Evolutionary conservation across 805 yeast genomes (phyloP).

Genomic region (Kregervanrija delftensis): DNA sequence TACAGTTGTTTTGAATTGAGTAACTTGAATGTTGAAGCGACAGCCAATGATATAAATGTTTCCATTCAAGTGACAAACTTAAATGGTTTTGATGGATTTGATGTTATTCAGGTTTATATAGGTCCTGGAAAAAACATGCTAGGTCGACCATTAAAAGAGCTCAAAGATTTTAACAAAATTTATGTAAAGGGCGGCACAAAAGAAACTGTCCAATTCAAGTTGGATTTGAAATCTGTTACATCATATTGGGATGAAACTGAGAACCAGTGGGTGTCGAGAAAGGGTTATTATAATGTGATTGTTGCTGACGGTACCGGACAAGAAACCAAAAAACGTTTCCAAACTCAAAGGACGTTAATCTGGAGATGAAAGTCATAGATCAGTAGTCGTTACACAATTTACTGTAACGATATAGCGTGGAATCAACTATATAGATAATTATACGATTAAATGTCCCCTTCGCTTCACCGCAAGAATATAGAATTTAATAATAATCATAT

Average conservation of each 20-base stretch:
- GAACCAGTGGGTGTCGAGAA: slow-evolving; percentile 44
- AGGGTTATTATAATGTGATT: slow-evolving; percentile 42
- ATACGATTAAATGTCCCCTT: no score
- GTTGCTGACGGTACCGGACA: slow-evolving; percentile 30
- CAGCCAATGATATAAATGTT: slow-evolving; percentile 28
- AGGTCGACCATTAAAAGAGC: slow-evolving; percentile 49
- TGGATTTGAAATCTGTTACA: slow-evolving; percentile 42
- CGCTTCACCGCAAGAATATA: no score
- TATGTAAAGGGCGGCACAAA: slow-evolving; percentile 38
- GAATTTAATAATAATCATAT: no score
- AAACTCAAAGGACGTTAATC: no score
- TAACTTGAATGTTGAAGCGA: no score
- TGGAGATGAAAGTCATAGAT: no score
- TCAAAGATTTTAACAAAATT: slow-evolving; percentile 52
- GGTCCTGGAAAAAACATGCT: slow-evolving; percentile 23
- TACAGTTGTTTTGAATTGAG: slow-evolving; percentile 42
- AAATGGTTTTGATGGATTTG: slow-evolving; percentile 44
- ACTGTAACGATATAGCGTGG: no score
- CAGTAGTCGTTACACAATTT: no score
- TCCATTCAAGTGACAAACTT: slow-evolving; percentile 35
- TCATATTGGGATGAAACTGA: slow-evolving; percentile 47
- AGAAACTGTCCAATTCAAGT: slow-evolving; percentile 29
- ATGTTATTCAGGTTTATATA: slow-evolving; percentile 51
- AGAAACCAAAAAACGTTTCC: no score
- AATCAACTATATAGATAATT: no score